phyloP scores from a whole-genome alignment of 140 eudicot genomes.

The Senecio squalidus region DNA sequence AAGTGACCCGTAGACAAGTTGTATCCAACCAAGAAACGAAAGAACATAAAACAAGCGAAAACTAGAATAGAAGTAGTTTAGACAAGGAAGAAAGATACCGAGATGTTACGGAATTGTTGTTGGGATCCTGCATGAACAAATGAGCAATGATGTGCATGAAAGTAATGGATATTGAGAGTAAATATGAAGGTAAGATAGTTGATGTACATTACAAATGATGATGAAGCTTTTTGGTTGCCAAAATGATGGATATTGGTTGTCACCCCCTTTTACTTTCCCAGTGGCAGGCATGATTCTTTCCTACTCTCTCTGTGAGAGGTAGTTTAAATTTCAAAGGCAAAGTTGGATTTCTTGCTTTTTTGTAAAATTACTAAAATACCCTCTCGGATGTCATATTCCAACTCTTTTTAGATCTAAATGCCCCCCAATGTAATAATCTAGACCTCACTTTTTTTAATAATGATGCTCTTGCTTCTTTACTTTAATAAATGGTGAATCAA shows the following conservation, averaged over 20 bases:
- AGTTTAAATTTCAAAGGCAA: slow-evolving; percentile 39
- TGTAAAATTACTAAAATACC: slow-evolving; percentile 18
- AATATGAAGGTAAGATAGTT: slow-evolving; percentile 33
- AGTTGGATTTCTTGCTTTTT: slow-evolving; percentile 30
- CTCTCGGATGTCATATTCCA: slow-evolving; percentile 14
- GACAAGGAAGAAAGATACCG: slow-evolving; percentile 35
- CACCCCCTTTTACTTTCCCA: slow-evolving; percentile 63
- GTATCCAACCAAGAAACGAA: slow-evolving; percentile 9
- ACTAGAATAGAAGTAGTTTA: neutral
- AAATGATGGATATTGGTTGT: slow-evolving; percentile 28
- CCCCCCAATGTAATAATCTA: slow-evolving; percentile 25
- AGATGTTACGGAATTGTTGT: slow-evolving; percentile 44
- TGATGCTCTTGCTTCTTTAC: slow-evolving; percentile 30
- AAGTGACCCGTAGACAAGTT: slow-evolving; percentile 13
- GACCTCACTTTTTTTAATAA: slow-evolving; percentile 28
- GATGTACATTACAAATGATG: slow-evolving; percentile 35
- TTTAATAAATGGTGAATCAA: slow-evolving; percentile 36
- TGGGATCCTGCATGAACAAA: slow-evolving; percentile 80
- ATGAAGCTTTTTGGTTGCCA: slow-evolving; percentile 49
- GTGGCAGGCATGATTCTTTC: slow-evolving; percentile 71
- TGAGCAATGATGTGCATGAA: slow-evolving; percentile 32
- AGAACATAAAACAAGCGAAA: slow-evolving; percentile 8
- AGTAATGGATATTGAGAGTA: slow-evolving; percentile 26
- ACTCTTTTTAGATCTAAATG: slow-evolving; percentile 23
- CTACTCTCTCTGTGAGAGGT: slow-evolving; percentile 5